Base-by-base conservation (phyloP, 2,329 filamentous ascomycete species). In the Trichophyton rubrum region DNA sequence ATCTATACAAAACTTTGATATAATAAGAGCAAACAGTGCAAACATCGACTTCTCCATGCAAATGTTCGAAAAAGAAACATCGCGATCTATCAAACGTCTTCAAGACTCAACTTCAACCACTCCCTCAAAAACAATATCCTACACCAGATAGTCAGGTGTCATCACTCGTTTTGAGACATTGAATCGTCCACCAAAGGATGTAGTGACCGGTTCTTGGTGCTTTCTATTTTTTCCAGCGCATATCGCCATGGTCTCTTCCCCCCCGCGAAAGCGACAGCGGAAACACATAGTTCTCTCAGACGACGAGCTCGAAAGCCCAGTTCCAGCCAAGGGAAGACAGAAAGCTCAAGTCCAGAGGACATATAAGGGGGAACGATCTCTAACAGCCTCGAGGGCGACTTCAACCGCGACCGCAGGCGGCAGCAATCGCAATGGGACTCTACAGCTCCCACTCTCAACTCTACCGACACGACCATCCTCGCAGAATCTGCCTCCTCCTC, bases 181-280 rank as follows among this genome's bases (percentile, higher is more conserved):
- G 20, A 24, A 6, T 3, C 22, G 6, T 9, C n/a, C 8, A 8
- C 35, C 11, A 17, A 20, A 43, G 55, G 17, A 57, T 57, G 40
- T 57, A 57, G 55, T 15, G 47, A 2, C 33, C 53, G 17, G 15
- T 43, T 20, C 4, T 43, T 17, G 40, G 40, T 17, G 15, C 27
- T 30, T 20, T 43, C 20, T 3, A 2, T 38, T 40, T 33, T 27
- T 24, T 3, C 27, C 30, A 56, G 11, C 53, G 33, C 13, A n/a
- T 33, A 27, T 59, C 64, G 65, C 62, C 61, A 76, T 76, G 74
- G 67, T 70, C 65, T 62, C 66, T 62, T 70, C 67, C 63, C 69
- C 71, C 58, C 62, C 62, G 22, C 51, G 64, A 40, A 76, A 76
- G 66, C 67, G 73, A 66, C 73, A 71, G 65, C 70, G 71, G 63